Percentiles rank a stretch among this genome's conserved stretches.
phyloP scores from a whole-genome alignment of 2,329 filamentous ascomycete genomes.

The Xylariaceae sp. region DNA sequence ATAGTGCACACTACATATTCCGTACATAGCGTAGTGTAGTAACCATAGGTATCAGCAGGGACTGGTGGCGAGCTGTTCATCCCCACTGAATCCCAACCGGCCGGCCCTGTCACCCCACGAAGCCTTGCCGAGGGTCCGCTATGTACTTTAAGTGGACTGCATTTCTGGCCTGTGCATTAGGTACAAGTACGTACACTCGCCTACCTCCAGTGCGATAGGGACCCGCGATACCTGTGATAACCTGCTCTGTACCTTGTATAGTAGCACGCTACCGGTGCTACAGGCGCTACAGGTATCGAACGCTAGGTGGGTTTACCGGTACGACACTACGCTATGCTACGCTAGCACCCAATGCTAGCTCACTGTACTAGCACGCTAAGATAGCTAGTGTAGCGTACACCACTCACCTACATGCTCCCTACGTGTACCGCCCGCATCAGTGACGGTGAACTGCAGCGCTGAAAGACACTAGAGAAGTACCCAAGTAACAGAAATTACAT shows the following conservation, averaged over 20 bases:
- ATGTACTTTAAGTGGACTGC: constrained; percentile 7
- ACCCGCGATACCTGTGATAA: not conserved
- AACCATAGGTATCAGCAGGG: not conserved
- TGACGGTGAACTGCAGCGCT: not conserved
- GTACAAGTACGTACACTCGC: not conserved
- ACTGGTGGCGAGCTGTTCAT: constrained; percentile 11
- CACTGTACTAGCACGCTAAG: too few species aligned
- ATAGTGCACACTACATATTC: constrained; percentile 7
- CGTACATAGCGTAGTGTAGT: constrained; percentile 4
- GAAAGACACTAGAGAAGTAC: not conserved
- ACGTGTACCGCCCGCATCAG: not conserved
- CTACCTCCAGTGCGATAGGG: not conserved
- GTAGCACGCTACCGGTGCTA: not conserved
- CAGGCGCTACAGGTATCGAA: not conserved
- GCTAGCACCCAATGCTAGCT: too few species aligned
- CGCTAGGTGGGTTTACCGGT: too few species aligned
- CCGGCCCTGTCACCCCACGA: constrained; percentile 19
- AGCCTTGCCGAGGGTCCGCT: constrained; percentile 8
- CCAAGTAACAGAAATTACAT: not conserved
- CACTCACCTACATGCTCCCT: not conserved
- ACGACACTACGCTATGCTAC: too few species aligned
- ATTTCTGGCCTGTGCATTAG: constrained; percentile 6
- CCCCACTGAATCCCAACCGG: constrained; percentile 19
- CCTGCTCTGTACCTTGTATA: not conserved
- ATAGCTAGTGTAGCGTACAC: not conserved